Conservation (phyloP, 768 basidiomycete species). For the Lactarius psammicola region DNA sequence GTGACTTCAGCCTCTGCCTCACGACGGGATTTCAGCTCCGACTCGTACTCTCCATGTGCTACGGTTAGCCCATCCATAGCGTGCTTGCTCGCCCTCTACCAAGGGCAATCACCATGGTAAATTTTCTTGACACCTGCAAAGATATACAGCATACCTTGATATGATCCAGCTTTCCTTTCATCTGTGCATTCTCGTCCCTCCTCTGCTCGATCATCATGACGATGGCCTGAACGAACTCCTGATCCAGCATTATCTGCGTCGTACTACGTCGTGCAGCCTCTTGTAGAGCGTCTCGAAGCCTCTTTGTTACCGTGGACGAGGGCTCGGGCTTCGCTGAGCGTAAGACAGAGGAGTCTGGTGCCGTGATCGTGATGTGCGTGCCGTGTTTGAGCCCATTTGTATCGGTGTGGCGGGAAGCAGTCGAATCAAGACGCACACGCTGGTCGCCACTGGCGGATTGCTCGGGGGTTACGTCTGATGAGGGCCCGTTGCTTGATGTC, state of each 20-base stretch:
- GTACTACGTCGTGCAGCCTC: conserved; percentile 60
- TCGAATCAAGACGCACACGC: conserved; percentile 34
- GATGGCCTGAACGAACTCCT: conserved; percentile 69
- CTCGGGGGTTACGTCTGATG: conserved; percentile 36
- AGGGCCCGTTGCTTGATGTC: conserved; percentile 29
- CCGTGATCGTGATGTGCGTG: conserved; percentile 47
- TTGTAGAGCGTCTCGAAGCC: conserved; percentile 59
- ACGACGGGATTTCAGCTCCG: conserved; percentile 80
- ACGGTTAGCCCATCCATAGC: conserved; percentile 91
- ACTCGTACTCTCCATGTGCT: conserved; percentile 92
- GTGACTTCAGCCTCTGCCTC: conserved; percentile 94
- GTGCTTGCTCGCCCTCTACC: conserved; percentile 84
- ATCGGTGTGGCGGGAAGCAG: conserved; percentile 29
- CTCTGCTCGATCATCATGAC: conserved; percentile 63
- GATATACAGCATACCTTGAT: conserved; percentile 65
- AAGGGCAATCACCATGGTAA: background rate
- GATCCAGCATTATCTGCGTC: conserved; percentile 66
- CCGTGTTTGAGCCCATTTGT: conserved; percentile 25
- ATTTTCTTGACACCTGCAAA: background rate
- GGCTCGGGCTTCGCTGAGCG: conserved; percentile 39
- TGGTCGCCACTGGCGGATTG: conserved; percentile 21
- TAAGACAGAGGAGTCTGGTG: conserved; percentile 38
- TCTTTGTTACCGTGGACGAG: conserved; percentile 46
- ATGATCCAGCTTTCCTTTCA: conserved; percentile 79
- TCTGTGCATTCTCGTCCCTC: conserved; percentile 54